Evolutionary conservation across 208 protist species (phyloP).

Genomic region (Wallacemonas sp.): DNA sequence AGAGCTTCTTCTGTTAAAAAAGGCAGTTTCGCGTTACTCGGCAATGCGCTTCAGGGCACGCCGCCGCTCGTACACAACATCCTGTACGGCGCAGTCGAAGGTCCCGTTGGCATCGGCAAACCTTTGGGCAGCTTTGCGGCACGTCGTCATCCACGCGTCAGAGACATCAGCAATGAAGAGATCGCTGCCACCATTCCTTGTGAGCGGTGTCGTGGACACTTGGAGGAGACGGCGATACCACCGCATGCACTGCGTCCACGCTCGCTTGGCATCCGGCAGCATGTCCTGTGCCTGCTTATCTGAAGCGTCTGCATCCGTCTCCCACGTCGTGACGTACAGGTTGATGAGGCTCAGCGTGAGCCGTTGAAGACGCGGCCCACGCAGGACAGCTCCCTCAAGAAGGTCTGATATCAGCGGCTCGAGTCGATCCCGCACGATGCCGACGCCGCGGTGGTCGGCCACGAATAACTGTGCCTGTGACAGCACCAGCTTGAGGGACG

Average conservation of each 20-base stretch:
- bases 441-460: neutral
- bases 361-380: neutral
- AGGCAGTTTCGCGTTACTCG: neutral
- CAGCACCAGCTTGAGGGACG: constrained; percentile 34
- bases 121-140: neutral
- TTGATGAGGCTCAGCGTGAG: neutral
- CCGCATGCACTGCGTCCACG: neutral
- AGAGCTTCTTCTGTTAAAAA: no score
- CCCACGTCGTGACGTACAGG: no score
- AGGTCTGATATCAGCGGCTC: constrained; percentile 2
- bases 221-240: constrained; percentile 1
- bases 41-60: constrained; percentile 4
- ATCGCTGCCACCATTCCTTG: neutral
- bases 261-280: no score
- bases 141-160: constrained; percentile 1
- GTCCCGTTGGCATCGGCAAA: neutral
- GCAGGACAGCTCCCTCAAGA: neutral
- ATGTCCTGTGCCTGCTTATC: no score
- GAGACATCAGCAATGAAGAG: neutral
- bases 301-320: no score
- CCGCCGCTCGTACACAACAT: constrained; percentile 10
- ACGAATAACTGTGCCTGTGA: constrained; percentile 7
- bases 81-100: neutral
- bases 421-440: neutral
- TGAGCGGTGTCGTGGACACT: neutral